Conservation (phyloP, 768 basidiomycete genomes). For the Pleurotus ostreatus region DNA sequence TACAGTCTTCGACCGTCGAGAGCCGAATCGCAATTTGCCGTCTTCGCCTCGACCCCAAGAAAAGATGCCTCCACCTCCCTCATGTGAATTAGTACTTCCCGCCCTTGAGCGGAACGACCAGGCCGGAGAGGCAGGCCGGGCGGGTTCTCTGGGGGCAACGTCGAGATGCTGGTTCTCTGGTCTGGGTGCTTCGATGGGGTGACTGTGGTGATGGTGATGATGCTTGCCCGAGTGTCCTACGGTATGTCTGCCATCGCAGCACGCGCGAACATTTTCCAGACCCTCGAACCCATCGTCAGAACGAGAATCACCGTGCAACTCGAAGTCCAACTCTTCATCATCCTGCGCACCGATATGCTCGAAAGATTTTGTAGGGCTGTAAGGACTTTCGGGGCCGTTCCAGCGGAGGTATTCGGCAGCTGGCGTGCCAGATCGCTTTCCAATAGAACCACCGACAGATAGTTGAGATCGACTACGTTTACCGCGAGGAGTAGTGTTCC, state of each 20-base stretch:
- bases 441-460: constrained; percentile 67
- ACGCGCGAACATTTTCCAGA: constrained; percentile 91
- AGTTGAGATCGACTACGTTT: constrained; percentile 77
- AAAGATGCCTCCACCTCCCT: constrained; percentile 55
- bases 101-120: constrained; percentile 84
- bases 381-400: constrained; percentile 70
- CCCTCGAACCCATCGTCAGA: constrained; percentile 87
- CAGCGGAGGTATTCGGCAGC: constrained; percentile 88
- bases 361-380: constrained; percentile 71
- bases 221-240: constrained; percentile 61
- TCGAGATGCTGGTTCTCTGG: constrained; percentile 49
- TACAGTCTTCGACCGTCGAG: constrained; percentile 52
- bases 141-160: constrained; percentile 38
- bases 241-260: constrained; percentile 85
- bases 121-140: constrained; percentile 71
- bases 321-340: constrained; percentile 69
- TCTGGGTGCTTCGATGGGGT: constrained; percentile 33
- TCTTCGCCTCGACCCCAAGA: constrained; percentile 62
- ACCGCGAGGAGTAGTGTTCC: constrained; percentile 75
- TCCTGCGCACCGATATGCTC: constrained; percentile 47
- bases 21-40: constrained; percentile 72
- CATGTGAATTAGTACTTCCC: constrained; percentile 70
- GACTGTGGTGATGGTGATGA: constrained; percentile 60
- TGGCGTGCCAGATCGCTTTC: constrained; percentile 87
- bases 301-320: constrained; percentile 69